Base-by-base conservation (phyloP, 169 alveolate genomes). In the Eimeria acervulina region DNA sequence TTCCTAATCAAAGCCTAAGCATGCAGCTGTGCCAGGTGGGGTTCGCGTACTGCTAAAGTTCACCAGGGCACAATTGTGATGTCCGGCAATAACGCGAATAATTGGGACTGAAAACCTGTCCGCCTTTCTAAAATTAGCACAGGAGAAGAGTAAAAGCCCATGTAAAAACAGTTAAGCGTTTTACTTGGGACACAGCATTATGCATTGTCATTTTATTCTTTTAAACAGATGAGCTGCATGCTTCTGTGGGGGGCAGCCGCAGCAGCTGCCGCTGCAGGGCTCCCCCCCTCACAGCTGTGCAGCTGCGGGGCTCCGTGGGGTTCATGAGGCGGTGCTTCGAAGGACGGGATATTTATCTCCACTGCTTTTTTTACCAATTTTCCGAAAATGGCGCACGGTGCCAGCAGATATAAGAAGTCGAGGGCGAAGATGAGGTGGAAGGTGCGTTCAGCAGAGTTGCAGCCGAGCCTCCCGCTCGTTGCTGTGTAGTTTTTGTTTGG, bases 341-440 rank as follows among this genome's bases (percentile, higher is more conserved):
- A 44, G 63, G 26, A 23, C 68, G 89, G 89, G 89, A 80, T 80
- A 80, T 80, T 26, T 80, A 80, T 80, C 89, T 80, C 89, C 89
- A 80, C 66, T 1, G 89, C 40, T 51, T 52, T 59, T 59, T 80
- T 80, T 52, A 84, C 83, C 4, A 10, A 13, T 47, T 88, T 38
- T 42, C 28, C 55, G 91, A 98, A 97, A 95, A 98, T 98, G 99
- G 98, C 99, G 44, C 99, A 98, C 98, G 99, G 99, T 63, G 99
- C 99, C 55, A 98, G 99, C 89, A 96, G 99, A 68, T 98, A 98
- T 96, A 98, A 98, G 99, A 98, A 98, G 98, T 98, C 99, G 15
- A 97, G 98, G 97, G 99, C 99, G 96, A 98, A 98, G 95, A 98
- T 98, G 99, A 97, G 99, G 93, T 98, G 99, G 99, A 98, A 98